These are phyloP conservation scores for Castanea mollissima DNA, from an alignment of 306 rosid species.

Conservation along the genomic window DNA sequence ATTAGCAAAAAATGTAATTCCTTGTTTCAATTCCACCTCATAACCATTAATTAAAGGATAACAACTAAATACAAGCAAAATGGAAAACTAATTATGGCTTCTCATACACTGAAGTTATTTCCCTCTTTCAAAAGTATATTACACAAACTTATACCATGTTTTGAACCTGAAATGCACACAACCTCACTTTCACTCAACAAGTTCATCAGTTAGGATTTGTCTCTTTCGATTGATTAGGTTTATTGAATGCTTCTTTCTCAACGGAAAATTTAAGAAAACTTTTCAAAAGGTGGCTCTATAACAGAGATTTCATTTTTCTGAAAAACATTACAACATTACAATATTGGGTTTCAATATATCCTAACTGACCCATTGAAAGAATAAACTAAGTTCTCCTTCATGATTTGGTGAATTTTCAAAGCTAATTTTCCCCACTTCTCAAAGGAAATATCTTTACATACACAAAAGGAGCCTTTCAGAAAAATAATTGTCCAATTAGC, in stretches of 20 bases:
- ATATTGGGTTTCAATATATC: not conserved
- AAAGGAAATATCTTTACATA: too few species aligned
- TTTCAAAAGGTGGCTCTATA: not conserved
- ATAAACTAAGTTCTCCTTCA: not conserved
- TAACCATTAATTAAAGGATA: not conserved
- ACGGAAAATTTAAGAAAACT: not conserved
- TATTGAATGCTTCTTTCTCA: not conserved
- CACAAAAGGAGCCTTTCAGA: too few species aligned
- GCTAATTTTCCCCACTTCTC: not conserved
- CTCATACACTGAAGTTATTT: not conserved
- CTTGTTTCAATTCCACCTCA: not conserved
- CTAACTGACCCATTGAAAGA: not conserved
- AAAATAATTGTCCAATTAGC: too few species aligned
- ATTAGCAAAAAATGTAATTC: not conserved
- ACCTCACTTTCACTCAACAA: not conserved
- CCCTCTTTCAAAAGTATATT: not conserved
- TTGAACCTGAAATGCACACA: not conserved
- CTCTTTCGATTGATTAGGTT: not conserved
- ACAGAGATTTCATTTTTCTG: too few species aligned
- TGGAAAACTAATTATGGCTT: not conserved
- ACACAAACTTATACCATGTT: not conserved
- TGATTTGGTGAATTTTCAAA: not conserved
- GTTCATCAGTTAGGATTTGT: not conserved
- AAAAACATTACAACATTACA: not conserved
- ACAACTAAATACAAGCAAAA: not conserved